Conservation (phyloP, 1,284 basidiomycete genomes). For the Tilletia caries region DNA sequence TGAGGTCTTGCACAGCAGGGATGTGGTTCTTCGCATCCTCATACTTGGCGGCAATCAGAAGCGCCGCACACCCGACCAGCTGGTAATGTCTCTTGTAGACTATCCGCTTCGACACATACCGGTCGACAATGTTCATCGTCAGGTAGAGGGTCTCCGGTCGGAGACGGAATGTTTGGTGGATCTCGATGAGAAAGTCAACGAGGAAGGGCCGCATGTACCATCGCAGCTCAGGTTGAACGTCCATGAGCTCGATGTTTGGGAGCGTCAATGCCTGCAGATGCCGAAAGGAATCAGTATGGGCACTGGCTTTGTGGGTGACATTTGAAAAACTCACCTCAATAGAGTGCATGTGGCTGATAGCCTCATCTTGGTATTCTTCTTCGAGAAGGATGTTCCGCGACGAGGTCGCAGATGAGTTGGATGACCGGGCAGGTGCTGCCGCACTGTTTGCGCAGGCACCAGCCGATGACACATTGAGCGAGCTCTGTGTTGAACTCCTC, state of each 20-base stretch:
- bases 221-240: conserved; percentile 91
- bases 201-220: conserved; percentile 92
- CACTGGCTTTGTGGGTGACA: not conserved
- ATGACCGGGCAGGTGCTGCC: too few species aligned
- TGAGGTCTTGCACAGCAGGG: conserved; percentile 87
- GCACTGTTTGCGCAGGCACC: not conserved
- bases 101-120: conserved; percentile 95
- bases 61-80: conserved; percentile 92
- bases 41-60: conserved; percentile 99
- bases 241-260: conserved; percentile 85
- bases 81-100: conserved; percentile 99
- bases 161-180: conserved; percentile 83
- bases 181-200: conserved; percentile 97
- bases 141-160: conserved; percentile 98
- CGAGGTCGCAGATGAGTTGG: not conserved
- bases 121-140: conserved; percentile 96
- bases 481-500: not conserved
- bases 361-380: conserved; percentile 92
- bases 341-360: conserved; percentile 85
- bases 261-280: conserved; percentile 70
- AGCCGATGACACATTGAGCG: not conserved
- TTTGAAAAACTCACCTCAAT: conserved; percentile 83
- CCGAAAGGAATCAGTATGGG: conserved; percentile 2
- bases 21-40: conserved; percentile 99
- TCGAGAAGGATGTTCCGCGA: conserved; percentile 60